Base-by-base conservation (phyloP, 2,329 filamentous ascomycete species). In the Didymella glomerata region DNA sequence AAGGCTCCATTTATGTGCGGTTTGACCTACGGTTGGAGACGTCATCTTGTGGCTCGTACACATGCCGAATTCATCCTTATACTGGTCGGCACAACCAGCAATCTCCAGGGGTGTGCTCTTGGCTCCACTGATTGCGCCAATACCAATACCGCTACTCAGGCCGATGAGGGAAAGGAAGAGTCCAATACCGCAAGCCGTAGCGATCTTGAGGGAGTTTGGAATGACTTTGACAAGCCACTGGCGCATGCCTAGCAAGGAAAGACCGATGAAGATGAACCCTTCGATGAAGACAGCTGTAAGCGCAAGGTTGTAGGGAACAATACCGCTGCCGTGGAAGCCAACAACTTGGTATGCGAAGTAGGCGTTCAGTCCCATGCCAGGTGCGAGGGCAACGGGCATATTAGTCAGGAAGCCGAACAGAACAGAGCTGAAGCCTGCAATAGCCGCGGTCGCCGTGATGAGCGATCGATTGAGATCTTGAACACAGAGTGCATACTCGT, bases 271-370 rank as follows among this genome's bases (percentile, higher is more conserved):
- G 59, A 96, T 87, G 76, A 91, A 91, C 18, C 92, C 92, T 76
- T 96, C 92, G 11, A 94, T 87, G 72, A 96, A 96, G 64, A 95
- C 92, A 49, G 92, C 92, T 7, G 91, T 95, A 28, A 96, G 80
- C 10, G 92, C 92, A 32, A 93, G 83, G 44, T 84, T 79, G 74
- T 92, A 96, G 0, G 90, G 86, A 8, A 96, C 87, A 7, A 83
- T 80, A 1, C 92, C 92, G 10, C 82, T 84, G 38, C 92, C 92
- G 73, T 93, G 88, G 68, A 81, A 86, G 8, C 92, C 92, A 55
- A 96, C 92, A 38, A 92, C 88, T 18, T 88, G 89, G 71, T 91
- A 96, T 16, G 92, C 86, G 72, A 96, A 96, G 76, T 96, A 96
- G 10, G 92, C 92, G 71, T 96, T 96, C 55, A 96, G 76, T 8